These are phyloP conservation scores for Ascochyta fabae DNA, from an alignment of 2,329 filamentous ascomycete species.

Conservation along the genomic window DNA sequence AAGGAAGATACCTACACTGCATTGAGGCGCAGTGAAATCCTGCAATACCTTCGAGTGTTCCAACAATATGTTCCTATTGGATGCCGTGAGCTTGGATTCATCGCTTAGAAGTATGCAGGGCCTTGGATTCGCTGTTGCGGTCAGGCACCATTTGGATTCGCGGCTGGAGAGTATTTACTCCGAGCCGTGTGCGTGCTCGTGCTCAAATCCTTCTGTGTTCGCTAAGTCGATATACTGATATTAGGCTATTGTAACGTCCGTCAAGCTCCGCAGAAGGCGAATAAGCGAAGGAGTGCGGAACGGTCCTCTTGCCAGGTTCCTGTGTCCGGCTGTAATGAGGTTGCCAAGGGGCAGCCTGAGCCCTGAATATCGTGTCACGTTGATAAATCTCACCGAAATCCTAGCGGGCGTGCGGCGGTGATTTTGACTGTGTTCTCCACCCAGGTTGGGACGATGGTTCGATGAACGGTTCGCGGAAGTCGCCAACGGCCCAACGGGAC, in stretches of 20 bases:
- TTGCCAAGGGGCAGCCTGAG: not conserved
- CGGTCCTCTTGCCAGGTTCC: not conserved
- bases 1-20: not conserved
- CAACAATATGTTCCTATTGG: not conserved
- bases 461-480: not conserved
- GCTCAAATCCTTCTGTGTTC: not conserved
- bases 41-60: not conserved
- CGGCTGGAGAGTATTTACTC: constrained; percentile 8
- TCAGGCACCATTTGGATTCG: constrained; percentile 7
- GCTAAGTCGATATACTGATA: not conserved
- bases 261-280: not conserved
- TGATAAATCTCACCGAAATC: not conserved
- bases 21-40: not conserved
- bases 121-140: not conserved
- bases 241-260: not conserved
- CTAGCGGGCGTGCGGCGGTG: not conserved
- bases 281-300: not conserved
- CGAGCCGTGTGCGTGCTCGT: constrained; percentile 15
- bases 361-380: not conserved
- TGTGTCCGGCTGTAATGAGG: not conserved
- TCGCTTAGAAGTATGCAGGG: constrained; percentile 11
- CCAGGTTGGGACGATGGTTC: not conserved
- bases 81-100: not conserved
- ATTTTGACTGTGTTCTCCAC: not conserved
- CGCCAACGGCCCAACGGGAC: not conserved